Evolutionary conservation across 106 monocot species (phyloP), one percentile per base, ranked within the genome.

Genomic region (Dendrobium huoshanense): DNA sequence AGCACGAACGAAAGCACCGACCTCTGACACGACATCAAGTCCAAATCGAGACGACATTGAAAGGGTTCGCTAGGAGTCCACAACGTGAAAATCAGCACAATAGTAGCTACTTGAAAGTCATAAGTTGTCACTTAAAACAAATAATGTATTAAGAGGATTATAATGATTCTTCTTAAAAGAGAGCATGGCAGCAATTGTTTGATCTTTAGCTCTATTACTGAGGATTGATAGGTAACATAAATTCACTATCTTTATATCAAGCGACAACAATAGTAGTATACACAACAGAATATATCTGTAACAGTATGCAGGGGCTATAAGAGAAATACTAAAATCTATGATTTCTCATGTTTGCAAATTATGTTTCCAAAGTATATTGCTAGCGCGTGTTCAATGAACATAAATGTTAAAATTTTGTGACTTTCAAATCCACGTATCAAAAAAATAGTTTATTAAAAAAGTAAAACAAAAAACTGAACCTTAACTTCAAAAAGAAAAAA

Each of bases 1-100:
- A 17, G 90, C 80, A 24, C 94, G 87, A 54, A 86, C 83, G 59
- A 94, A 96, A 45, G 96, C 94, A 72, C 96, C 96, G 29, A 89
- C 75, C 49, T 81, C 84, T 70, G 91, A 79, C 82, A 88, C 81
- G 72, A 93, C 91, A 72, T 91, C 96, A 2, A 90, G 82, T 17
- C 88, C 87, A 76, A 91, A 87, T 72, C 82, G 81, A 80, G 51
- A 51, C 0, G 91, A 91, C 96, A 96, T 96, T 83, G 79, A 77
- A 54, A 9, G 3, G 74, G 15, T 74, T 19, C 13, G 11, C 40
- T 15, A 74, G 44, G 43, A 43, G 13, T 42, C 8, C 41, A 74
- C 44, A 13, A 74, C 42, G 18, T n/a, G 42, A 41, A 74, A 43
- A 41, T 74, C 43, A 72, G 70, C 5, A 74, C 41, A 41, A 44